A percentile compares a stretch with the other conserved stretches of the same genome.
phyloP scores from a whole-genome alignment of 2,329 filamentous ascomycete species.

The Juglanconis sp. region DNA sequence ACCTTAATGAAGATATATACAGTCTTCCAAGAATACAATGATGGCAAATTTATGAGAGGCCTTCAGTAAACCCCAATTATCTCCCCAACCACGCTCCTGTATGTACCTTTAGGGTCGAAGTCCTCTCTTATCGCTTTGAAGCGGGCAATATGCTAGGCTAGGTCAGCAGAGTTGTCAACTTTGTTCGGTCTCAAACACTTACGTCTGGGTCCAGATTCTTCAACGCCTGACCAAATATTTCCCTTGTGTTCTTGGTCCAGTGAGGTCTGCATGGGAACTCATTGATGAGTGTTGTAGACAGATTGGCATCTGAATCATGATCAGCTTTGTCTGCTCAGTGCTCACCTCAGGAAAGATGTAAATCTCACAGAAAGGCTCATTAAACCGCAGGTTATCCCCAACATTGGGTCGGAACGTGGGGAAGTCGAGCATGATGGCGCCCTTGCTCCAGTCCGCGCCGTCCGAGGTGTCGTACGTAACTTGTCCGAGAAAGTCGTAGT shows the following conservation, averaged over 20 bases:
- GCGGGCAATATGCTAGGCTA: constrained; percentile 35
- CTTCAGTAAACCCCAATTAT: constrained; percentile 42
- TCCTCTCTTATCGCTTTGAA: constrained; percentile 47
- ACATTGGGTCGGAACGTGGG: constrained; percentile 43
- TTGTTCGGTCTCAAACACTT: constrained; percentile 17
- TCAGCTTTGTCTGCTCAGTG: neutral
- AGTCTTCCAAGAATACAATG: no score
- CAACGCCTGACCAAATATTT: constrained; percentile 40
- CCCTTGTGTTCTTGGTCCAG: constrained; percentile 52
- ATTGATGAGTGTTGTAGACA: constrained; percentile 43
- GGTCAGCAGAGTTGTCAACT: neutral
- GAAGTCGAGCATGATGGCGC: constrained; percentile 54
- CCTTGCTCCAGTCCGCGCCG: constrained; percentile 46
- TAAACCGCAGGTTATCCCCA: constrained; percentile 45
- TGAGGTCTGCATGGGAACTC: constrained; percentile 51
- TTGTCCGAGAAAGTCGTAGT: constrained; percentile 48
- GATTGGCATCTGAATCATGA: constrained; percentile 33
- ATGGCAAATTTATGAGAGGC: neutral
- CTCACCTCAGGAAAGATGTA: constrained; percentile 1
- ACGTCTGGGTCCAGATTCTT: constrained; percentile 46
- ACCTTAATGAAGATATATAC: no score
- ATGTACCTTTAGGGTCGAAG: constrained; percentile 47
- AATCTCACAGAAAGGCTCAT: constrained; percentile 46
- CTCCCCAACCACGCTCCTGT: constrained; percentile 46
- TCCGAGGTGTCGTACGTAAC: constrained; percentile 46